A percentile compares a stretch with the other conserved stretches of the same genome.
Conservation (phyloP, 192 early-diverging fungal genomes). For the Coemansia sp. region DNA sequence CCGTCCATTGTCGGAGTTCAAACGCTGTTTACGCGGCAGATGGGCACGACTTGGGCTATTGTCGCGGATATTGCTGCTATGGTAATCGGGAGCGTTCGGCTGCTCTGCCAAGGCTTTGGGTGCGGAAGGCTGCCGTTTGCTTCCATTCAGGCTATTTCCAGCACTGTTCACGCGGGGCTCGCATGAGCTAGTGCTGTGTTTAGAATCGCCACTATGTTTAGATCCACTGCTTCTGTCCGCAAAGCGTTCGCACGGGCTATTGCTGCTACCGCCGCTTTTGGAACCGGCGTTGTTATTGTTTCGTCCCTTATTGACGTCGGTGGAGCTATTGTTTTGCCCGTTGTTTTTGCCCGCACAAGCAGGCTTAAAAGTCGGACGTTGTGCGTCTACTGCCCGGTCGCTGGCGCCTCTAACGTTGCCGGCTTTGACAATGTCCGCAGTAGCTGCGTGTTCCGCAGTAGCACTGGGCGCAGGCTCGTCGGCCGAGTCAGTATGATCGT, state of each 20-base stretch:
- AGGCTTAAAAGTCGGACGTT: background rate
- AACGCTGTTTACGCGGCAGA: constrained; percentile 1
- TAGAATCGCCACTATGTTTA: background rate
- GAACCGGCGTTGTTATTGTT: constrained; percentile 7
- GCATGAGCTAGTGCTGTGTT: background rate
- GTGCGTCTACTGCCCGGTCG: constrained; percentile 14
- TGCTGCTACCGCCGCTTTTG: background rate
- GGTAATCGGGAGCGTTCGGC: background rate
- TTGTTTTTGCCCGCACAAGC: constrained; percentile 5
- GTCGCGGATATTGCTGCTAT: constrained; percentile 2
- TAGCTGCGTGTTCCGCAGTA: background rate
- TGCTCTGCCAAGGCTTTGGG: background rate
- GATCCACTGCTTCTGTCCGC: background rate
- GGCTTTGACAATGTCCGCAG: background rate
- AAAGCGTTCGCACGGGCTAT: background rate
- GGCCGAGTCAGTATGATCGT: background rate
- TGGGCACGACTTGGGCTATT: background rate
- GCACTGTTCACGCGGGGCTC: constrained; percentile 1
- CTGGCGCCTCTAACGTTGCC: constrained; percentile 16
- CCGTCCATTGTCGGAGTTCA: constrained; percentile 11
- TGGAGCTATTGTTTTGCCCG: constrained; percentile 8
- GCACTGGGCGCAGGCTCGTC: background rate
- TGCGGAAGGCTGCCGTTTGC: background rate
- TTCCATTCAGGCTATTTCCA: background rate
- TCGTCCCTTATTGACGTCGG: constrained; percentile 3